Evolutionary conservation across 2,329 filamentous ascomycete genomes (phyloP).

Genomic region (Microdochium nivale): DNA sequence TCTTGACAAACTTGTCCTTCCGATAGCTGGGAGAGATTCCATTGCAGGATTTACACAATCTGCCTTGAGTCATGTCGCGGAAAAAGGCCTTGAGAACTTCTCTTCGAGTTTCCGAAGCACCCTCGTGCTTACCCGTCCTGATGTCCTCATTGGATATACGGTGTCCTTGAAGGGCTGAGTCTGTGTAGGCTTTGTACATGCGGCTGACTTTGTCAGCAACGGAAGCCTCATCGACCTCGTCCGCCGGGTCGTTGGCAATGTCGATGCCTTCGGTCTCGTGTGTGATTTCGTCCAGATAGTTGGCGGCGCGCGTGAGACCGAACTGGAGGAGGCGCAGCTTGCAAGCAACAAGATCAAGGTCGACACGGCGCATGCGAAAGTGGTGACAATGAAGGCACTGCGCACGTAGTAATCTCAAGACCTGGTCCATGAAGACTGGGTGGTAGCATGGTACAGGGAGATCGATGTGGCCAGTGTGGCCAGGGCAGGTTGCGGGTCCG

Average conservation of each 20-base stretch:
- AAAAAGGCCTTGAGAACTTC: constrained; percentile 76
- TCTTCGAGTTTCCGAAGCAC: constrained; percentile 68
- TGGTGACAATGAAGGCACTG: constrained; percentile 88
- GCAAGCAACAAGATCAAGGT: constrained; percentile 72
- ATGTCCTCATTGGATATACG: constrained; percentile 38
- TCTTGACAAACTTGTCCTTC: constrained; percentile 86
- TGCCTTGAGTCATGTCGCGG: constrained; percentile 58
- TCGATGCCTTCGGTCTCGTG: constrained; percentile 24
- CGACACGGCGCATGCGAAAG: constrained; percentile 68
- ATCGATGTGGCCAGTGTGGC: constrained; percentile 92
- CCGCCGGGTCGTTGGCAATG: constrained; percentile 49
- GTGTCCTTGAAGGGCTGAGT: constrained; percentile 57
- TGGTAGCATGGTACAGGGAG: constrained; percentile 91
- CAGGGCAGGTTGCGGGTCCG: constrained; percentile 72
- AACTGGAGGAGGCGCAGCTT: constrained; percentile 80
- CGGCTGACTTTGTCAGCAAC: constrained; percentile 43
- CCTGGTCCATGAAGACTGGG: constrained; percentile 91
- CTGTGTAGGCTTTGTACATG: constrained; percentile 60
- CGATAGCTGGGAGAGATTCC: constrained; percentile 76
- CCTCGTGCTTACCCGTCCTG: constrained; percentile 68
- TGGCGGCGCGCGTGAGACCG: constrained; percentile 57
- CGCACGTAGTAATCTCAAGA: constrained; percentile 73
- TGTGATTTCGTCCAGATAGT: constrained; percentile 32
- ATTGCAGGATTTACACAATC: constrained; percentile 57
- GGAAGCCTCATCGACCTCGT: constrained; percentile 48